These are phyloP conservation scores for Amauroascus niger DNA, from an alignment of 2,329 filamentous ascomycete species.

Conservation along the genomic window DNA sequence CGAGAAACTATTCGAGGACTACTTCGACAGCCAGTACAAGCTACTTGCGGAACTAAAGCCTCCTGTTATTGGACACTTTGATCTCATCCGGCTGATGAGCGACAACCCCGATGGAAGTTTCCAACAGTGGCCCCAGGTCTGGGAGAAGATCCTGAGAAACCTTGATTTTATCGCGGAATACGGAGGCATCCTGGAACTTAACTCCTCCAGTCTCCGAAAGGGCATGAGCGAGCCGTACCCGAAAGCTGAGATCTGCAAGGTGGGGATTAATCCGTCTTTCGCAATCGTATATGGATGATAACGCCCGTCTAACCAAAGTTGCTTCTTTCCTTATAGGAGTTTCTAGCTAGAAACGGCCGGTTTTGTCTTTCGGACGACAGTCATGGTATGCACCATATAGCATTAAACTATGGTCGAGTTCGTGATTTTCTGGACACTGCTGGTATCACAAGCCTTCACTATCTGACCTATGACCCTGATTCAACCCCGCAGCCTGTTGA, in stretches of 20 bases:
- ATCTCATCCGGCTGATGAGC: constrained; percentile 75
- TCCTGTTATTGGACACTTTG: constrained; percentile 82
- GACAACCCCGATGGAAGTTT: constrained; percentile 56
- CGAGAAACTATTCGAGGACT: constrained; percentile 65
- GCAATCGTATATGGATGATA: background rate
- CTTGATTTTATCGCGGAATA: constrained; percentile 60
- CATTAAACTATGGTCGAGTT: constrained; percentile 67
- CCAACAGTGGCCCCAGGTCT: constrained; percentile 53
- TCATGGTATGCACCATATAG: constrained; percentile 77
- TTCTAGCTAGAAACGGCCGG: constrained; percentile 60
- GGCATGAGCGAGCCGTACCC: constrained; percentile 88
- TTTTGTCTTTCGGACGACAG: constrained; percentile 95
- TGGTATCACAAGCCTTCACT: constrained; percentile 33
- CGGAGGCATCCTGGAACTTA: constrained; percentile 79
- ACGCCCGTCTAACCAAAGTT: background rate
- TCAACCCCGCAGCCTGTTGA: constrained; percentile 21
- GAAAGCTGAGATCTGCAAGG: constrained; percentile 64
- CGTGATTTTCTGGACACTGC: constrained; percentile 56
- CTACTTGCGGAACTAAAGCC: constrained; percentile 69
- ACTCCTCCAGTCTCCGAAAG: constrained; percentile 78
- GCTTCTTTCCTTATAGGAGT: constrained; percentile 45
- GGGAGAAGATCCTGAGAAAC: constrained; percentile 65
- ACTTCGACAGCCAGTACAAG: constrained; percentile 76
- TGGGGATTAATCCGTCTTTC: constrained; percentile 27
- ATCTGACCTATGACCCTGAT: constrained; percentile 26